A percentile compares a stretch with the other conserved stretches of the same genome.
Evolutionary conservation across 768 basidiomycete species (phyloP).

Genomic region (Amanita rimosa): DNA sequence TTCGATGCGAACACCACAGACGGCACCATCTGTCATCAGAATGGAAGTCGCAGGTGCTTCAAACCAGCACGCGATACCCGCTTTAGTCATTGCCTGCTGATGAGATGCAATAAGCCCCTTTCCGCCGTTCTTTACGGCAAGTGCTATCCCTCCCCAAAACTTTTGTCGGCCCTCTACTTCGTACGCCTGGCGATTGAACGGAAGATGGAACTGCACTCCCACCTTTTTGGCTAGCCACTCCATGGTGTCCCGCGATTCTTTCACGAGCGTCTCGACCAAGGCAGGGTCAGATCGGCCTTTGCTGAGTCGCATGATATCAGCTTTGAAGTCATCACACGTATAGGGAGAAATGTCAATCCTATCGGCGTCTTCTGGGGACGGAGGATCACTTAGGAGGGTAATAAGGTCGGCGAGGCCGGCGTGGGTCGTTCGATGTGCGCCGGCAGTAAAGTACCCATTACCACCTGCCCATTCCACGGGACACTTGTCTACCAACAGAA

Average conservation of each 20-base stretch:
- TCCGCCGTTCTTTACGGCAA: conserved; percentile 53
- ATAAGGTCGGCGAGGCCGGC: conserved; percentile 49
- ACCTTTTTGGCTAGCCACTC: conserved; percentile 44
- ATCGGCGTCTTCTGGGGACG: conserved; percentile 23
- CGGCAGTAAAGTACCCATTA: conserved; percentile 66
- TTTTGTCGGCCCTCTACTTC: conserved; percentile 47
- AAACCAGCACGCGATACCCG: conserved; percentile 48
- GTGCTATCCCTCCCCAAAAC: conserved; percentile 63
- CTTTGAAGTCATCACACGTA: conserved; percentile 38
- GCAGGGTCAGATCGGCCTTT: conserved; percentile 34
- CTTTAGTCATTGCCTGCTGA: conserved; percentile 32
- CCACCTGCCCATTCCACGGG: conserved; percentile 56
- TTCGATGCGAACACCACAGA: conserved; percentile 36
- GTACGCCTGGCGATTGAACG: conserved; percentile 61
- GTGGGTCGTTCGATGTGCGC: conserved; percentile 56
- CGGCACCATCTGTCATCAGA: conserved; percentile 22
- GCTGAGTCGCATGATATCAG: conserved; percentile 52
- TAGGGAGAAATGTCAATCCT: conserved; percentile 52
- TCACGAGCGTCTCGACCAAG: conserved; percentile 42
- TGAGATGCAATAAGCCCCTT: conserved; percentile 57
- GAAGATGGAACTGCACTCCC: conserved; percentile 41
- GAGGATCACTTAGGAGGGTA: conserved; percentile 36
- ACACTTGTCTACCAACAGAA: conserved; percentile 57
- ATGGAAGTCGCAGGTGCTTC: conserved; percentile 34
- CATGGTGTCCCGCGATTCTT: conserved; percentile 42